Base-by-base conservation (phyloP, 2,329 filamentous ascomycete genomes). In the Exophiala aquamarina region DNA sequence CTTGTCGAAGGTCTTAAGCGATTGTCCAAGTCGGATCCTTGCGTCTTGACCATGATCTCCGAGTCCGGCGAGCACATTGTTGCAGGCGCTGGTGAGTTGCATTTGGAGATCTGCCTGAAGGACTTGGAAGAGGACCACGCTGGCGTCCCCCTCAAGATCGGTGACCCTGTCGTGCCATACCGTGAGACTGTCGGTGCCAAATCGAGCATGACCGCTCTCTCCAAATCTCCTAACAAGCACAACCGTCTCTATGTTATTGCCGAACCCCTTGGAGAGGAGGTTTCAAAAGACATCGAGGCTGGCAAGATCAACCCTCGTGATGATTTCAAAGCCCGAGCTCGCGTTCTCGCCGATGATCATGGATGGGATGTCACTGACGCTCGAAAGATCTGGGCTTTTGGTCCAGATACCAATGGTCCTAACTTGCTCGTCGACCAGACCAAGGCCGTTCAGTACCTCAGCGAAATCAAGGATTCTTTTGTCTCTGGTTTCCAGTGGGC, bases 201-300 rank as follows among this genome's bases (percentile, higher is more conserved):
- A 70, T 97, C 93, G 46, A 89, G 84, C 82, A 97, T 97, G 67
- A 94, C 89, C 68, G 93, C 93, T 62, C 82, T 98, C 67, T 97
- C 93, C 75, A 98, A 98, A 83, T 98, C 93, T 39, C 93, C 93
- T 79, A 98, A 98, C 88, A 98, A 98, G 89, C 93, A 98, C 87
- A 98, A 98, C 84, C 92, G 93, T 90, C 82, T 98, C 54, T 98
- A 97, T 82, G 85, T 98, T 77, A 83, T 82, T 73, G 93, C 93
- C 59, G 78, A 90, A 76, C 93, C 93, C 64, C 81, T 98, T 47
- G 83, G 83, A 36, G 93, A 98, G 82, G 93, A 97, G 64, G 86
- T 98, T 53, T 81, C 88, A 64, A 82, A 83, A 68, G 88, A 87
- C 67, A 98, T 98, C 60, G 93, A 98, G 80, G 60, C 69, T 46